Conservation (phyloP, 306 rosid genomes). For the Lagenaria siceraria region DNA sequence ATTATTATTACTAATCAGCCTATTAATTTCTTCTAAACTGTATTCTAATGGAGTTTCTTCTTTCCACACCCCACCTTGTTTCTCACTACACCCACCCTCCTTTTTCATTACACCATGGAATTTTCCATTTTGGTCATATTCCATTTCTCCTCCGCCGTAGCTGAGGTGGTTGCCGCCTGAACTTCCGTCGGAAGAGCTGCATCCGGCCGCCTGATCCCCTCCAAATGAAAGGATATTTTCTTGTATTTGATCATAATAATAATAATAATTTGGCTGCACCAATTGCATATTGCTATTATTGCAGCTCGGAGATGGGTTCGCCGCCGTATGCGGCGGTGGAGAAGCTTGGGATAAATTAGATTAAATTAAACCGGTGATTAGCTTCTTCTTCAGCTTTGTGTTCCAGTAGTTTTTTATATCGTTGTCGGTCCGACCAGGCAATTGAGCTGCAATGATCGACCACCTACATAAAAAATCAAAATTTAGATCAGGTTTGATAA, state of each 20-base stretch:
- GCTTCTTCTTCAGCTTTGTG: slow-evolving; percentile 80
- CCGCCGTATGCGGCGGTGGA: background rate
- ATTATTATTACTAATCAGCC: slow-evolving; percentile 18
- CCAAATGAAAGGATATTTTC: slow-evolving; percentile 35
- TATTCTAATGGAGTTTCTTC: slow-evolving; percentile 30
- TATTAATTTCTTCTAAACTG: slow-evolving; percentile 40
- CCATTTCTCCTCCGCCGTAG: slow-evolving; percentile 7
- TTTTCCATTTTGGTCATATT: slow-evolving; percentile 3
- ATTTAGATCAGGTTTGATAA: too few species aligned
- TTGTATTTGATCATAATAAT: slow-evolving; percentile 13
- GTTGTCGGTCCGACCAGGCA: slow-evolving; percentile 79
- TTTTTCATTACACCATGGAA: background rate
- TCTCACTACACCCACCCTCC: background rate
- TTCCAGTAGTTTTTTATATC: slow-evolving; percentile 91
- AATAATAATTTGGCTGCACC: background rate
- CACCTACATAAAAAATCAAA: slow-evolving; percentile 24
- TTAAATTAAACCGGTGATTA: slow-evolving; percentile 23
- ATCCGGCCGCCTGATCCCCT: slow-evolving; percentile 28
- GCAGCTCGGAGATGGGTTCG: background rate
- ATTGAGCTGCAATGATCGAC: slow-evolving; percentile 78
- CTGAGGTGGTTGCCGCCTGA: slow-evolving; percentile 39
- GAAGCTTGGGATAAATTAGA: background rate
- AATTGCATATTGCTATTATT: background rate
- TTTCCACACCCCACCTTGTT: background rate
- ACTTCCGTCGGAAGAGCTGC: slow-evolving; percentile 71